Base-by-base conservation (phyloP, 2,329 filamentous ascomycete species). In the Colletotrichum truncatum region DNA sequence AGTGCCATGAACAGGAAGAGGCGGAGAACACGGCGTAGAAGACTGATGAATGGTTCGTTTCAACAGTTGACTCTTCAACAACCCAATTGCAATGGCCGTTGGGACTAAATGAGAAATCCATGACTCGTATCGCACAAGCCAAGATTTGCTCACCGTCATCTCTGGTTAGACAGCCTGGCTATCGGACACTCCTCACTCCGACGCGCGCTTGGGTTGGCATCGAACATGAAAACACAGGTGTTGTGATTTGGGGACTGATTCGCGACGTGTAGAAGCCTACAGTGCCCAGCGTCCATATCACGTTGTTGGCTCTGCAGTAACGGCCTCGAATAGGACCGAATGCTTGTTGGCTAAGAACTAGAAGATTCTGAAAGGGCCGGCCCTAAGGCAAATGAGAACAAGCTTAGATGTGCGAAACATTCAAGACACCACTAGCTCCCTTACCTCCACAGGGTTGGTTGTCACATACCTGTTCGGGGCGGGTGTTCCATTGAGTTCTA, bases 71-170 rank as follows among this genome's bases (percentile, higher is more conserved):
- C n/a, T n/a, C n/a, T n/a, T n/a, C 21, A 32, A 23, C 14, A 38
- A 52, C 7, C n/a, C 45, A 28, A 28, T n/a, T 25, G 43, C 14
- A 9, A 34, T 18, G 46, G 26, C 25, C 14, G 46, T n/a, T 12
- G 25, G 34, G 32, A 16, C 3, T 34, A 25, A 11, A 18, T 16
- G 18, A 8, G 21, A 43, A 4, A 43, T 41, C 38, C 49, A 65
- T 65, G 56, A 62, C 62, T 65, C 48, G 62, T 34, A 43, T 16
- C 46, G 48, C 38, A 30, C 34, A 56, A 14, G 6, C 23, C 34
- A 10, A 14, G 39, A n/a, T n/a, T 21, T 26, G 34, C 23, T 25
- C 34, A 36, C 46, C 26, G 18, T 25, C 23, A 12, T 9, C 36
- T 25, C 3, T 14, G 21, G 23, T 32, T 23, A 41, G 23, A 21